These are phyloP conservation scores for Fusarium sterilihyphosum DNA, from an alignment of 2,329 filamentous ascomycete species.

Conservation along the genomic window DNA sequence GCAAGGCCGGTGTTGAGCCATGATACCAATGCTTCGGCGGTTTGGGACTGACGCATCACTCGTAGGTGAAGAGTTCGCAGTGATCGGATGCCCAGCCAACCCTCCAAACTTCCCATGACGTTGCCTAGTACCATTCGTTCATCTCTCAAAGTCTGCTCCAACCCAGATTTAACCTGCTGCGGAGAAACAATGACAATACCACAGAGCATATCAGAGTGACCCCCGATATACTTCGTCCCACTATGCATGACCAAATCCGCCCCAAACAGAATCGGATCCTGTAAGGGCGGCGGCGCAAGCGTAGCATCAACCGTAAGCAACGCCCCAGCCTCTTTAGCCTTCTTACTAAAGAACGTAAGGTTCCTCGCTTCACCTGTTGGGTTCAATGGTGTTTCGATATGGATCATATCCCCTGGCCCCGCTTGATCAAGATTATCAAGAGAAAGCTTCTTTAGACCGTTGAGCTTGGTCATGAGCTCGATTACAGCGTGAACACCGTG, in stretches of 20 bases:
- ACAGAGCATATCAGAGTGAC: slow-evolving; percentile 92
- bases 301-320: slow-evolving; percentile 87
- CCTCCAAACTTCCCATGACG: slow-evolving; percentile 88
- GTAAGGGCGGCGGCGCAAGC: slow-evolving; percentile 88
- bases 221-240: slow-evolving; percentile 95
- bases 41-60: slow-evolving; percentile 80
- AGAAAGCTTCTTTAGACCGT: slow-evolving; percentile 76
- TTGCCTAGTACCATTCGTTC: slow-evolving; percentile 81
- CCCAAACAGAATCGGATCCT: slow-evolving; percentile 83
- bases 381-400: slow-evolving; percentile 94
- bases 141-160: slow-evolving; percentile 66
- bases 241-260: slow-evolving; percentile 91
- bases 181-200: slow-evolving; percentile 77
- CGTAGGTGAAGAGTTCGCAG: slow-evolving; percentile 86
- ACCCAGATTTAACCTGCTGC: slow-evolving; percentile 53
- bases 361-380: slow-evolving; percentile 84
- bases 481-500: slow-evolving; percentile 94
- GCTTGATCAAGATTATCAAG: slow-evolving; percentile 73
- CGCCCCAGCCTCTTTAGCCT: slow-evolving; percentile 76
- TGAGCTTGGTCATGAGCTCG: slow-evolving; percentile 76
- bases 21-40: slow-evolving; percentile 72
- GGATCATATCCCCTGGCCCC: slow-evolving; percentile 76
- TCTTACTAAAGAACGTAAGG: slow-evolving; percentile 75
- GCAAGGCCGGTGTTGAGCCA: slow-evolving; percentile 70
- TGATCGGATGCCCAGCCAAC: slow-evolving; percentile 89